Conservation (phyloP, 2,329 filamentous ascomycete species). For the Pseudogymnoascus sp. region DNA sequence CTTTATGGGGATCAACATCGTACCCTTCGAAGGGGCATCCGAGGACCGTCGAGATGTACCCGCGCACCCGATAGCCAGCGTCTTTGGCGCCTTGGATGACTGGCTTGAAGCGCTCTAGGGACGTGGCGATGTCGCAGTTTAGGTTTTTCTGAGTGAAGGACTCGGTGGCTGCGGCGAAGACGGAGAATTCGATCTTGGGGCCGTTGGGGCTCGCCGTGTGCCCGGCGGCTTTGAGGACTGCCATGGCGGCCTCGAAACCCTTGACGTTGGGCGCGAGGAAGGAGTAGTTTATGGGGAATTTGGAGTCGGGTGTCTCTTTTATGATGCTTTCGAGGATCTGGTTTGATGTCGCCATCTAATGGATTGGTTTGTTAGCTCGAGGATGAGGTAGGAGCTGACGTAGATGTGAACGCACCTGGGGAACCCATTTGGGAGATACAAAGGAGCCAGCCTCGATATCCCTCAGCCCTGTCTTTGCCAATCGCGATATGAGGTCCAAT, state of each 20-base stretch:
- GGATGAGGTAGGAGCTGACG: neutral
- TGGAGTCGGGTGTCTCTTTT: conserved; percentile 46
- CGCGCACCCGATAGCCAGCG: conserved; percentile 60
- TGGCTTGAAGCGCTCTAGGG: conserved; percentile 60
- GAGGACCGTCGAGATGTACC: conserved; percentile 74
- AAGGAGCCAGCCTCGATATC: conserved; percentile 79
- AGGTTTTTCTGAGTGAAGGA: conserved; percentile 74
- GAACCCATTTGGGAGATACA: conserved; percentile 77
- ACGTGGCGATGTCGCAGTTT: conserved; percentile 71
- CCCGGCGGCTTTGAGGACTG: conserved; percentile 38
- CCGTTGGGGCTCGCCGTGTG: conserved; percentile 11
- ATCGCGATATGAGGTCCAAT: conserved; percentile 63
- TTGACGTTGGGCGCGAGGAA: conserved; percentile 74
- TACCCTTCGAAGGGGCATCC: conserved; percentile 70
- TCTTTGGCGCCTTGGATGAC: conserved; percentile 64
- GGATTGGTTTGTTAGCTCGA: conserved; percentile 4
- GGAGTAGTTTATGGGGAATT: conserved; percentile 60
- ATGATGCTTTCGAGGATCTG: conserved; percentile 67
- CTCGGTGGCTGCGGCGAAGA: conserved; percentile 78
- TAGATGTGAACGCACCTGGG: conserved; percentile 50
- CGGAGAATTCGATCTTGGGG: conserved; percentile 61
- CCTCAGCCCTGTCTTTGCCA: conserved; percentile 60
- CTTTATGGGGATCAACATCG: conserved; percentile 55
- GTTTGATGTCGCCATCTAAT: conserved; percentile 70
- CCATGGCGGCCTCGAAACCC: conserved; percentile 58